Evolutionary conservation across 202 grass and related monocot species (phyloP).

Genomic region (Saccharum hybrid): DNA sequence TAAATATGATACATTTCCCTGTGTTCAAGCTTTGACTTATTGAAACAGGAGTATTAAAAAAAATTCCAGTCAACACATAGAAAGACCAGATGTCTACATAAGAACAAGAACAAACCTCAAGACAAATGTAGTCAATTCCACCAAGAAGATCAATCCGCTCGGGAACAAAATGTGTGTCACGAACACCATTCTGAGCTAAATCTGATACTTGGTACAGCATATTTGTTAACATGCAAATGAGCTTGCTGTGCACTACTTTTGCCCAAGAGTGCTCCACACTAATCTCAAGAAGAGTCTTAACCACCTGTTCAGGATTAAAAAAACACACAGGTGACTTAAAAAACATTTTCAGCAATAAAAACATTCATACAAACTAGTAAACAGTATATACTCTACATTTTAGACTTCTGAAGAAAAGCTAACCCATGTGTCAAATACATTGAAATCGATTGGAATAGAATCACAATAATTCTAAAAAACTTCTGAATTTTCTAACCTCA

Average conservation of each 20-base stretch:
- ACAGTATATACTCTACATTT: constrained; percentile 19
- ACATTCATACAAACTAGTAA: constrained; percentile 27
- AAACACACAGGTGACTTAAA: constrained; percentile 24
- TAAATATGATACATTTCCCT: constrained; percentile 12
- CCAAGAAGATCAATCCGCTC: constrained; percentile 84
- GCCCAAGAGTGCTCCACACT: constrained; percentile 96
- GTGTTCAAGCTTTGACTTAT: neutral
- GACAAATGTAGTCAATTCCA: constrained; percentile 94
- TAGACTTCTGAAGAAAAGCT: constrained; percentile 28
- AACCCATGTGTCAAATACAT: constrained; percentile 10
- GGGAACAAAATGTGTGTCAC: constrained; percentile 63
- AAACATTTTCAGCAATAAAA: constrained; percentile 32
- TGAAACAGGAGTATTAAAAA: constrained; percentile 12
- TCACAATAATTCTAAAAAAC: neutral
- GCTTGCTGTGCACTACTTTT: constrained; percentile 88
- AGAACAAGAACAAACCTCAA: constrained; percentile 66
- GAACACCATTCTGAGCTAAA: constrained; percentile 55
- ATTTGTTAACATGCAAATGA: constrained; percentile 95
- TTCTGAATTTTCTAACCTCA: neutral
- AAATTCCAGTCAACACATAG: constrained; percentile 29
- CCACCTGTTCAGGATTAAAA: constrained; percentile 60
- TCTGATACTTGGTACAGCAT: constrained; percentile 87
- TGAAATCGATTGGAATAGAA: neutral
- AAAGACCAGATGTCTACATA: constrained; percentile 35
- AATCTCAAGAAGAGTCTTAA: constrained; percentile 91